phyloP scores from a whole-genome alignment of 371 early-diverging fungal species.

The Smittium culicis region DNA sequence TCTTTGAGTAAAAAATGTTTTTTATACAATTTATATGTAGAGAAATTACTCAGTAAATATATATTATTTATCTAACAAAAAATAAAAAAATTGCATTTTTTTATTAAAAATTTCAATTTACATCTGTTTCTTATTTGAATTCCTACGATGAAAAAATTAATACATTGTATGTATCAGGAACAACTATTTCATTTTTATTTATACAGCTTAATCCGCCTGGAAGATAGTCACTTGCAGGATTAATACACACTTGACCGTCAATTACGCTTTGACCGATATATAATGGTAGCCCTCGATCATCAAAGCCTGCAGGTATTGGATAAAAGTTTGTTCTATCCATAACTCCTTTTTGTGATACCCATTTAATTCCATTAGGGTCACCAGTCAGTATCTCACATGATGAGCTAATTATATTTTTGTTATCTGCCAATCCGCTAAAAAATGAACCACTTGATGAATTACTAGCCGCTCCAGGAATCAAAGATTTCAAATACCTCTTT shows the following conservation, averaged over 20 bases:
- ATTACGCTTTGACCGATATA: background rate
- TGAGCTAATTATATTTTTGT: background rate
- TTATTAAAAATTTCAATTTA: too few species aligned
- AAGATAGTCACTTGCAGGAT: background rate
- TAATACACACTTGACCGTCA: background rate
- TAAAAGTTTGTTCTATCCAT: background rate
- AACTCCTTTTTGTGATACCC: background rate
- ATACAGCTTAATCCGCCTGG: background rate
- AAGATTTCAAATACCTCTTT: background rate
- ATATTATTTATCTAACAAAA: too few species aligned
- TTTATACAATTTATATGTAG: too few species aligned
- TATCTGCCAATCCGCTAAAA: background rate
- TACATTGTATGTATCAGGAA: background rate
- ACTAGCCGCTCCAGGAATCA: background rate
- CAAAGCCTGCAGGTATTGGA: background rate
- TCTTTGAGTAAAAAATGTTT: too few species aligned
- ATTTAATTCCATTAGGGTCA: background rate
- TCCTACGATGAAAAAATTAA: too few species aligned
- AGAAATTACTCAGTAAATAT: too few species aligned
- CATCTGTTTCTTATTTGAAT: too few species aligned
- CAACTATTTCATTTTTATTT: background rate
- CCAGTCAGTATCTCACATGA: background rate
- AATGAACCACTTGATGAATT: background rate
- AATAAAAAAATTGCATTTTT: too few species aligned
- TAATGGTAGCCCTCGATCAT: background rate